Base-by-base conservation (phyloP, 1,139 yeast species). In the Kodamaea sp. region DNA sequence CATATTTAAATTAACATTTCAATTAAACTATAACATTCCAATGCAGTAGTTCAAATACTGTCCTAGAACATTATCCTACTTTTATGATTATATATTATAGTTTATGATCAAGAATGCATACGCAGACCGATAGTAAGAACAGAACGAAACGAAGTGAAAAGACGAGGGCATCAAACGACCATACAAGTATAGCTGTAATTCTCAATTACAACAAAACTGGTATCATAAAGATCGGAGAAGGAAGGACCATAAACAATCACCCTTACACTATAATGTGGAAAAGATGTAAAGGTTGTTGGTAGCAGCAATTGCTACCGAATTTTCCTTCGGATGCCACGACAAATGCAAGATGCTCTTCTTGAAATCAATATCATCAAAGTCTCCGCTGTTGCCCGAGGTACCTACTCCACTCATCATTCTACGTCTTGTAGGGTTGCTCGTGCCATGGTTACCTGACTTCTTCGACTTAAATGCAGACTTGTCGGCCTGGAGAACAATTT, bases 241-340 rank as follows among this genome's bases (percentile, higher is more conserved):
- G n/a, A n/a, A n/a, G n/a, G n/a, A n/a, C n/a, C n/a, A n/a, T n/a
- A n/a, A n/a, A n/a, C n/a, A n/a, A n/a, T 18, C 21, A 6, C 21
- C 8, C 21, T 18, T 18, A 26, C 18, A 19, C 53, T 62, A 81
- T 52, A 80, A 70, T 42, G 87, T 80, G 37, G 87, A 80, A 59
- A 83, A 82, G 46, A 84, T 83, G 66, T 84, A 84, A 55, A 87
- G 75, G 66, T 94, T 94, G 68, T 94, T 94, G 18, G 99, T 94
- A 21, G 98, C 98, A 32, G 97, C 98, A 55, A 94, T 87, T 28
- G 98, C 98, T 48, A 94, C 96, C 32, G 95, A 83, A 66, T 92
- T 88, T 66, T 94, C 98, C 53, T 73, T 76, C 46, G 98, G 98
- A 69, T 94, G 98, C 98, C 99, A 94, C 57, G 97, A 89, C 62